Base-by-base conservation (phyloP, 257 asterid species). In the Oldenlandia corymbosa region DNA sequence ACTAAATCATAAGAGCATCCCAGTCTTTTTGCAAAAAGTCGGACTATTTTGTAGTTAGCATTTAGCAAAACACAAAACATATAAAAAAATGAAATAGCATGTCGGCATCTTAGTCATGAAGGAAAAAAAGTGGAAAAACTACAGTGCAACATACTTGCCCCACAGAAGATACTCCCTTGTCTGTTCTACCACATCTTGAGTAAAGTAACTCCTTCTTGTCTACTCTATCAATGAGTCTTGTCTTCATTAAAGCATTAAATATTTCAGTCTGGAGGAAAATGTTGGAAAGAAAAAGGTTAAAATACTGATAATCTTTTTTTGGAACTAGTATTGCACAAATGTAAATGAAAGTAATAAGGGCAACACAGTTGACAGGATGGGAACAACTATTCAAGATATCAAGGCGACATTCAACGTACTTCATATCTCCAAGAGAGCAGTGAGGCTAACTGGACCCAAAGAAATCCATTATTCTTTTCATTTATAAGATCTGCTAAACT, bases 181-280 rank as follows among this genome's bases (percentile, higher is more conserved):
- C 99, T 50, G 97, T 93, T 83, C 99, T 81, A 72, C 99, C 99
- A 74, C 99, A 93, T 81, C 99, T 83, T 60, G 91, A 85, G 80
- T 93, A 93, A 47, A 77, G 88, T 79, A 78, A 71, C 16, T 84
- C 96, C 81, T 83, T 93, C 88, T 80, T 90, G 60, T 85, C 91
- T 45, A 46, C 65, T 69, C 87, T 91, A 66, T 72, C 80, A 77
- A 87, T 81, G 68, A 93, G 86, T 77, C 87, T 87, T 63, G 95
- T 78, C 85, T 79, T 83, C 64, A 77, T 70, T 14, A 93, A 83
- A 71, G 99, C 97, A 76, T 81, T 83, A 76, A 93, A 90, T 63
- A 93, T 78, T 80, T 90, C 99, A 26, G 94, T 88, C 97, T 90
- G 87, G 80, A 79, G 57, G 46, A 67, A 50, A 50, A 65, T 42